Conservation (phyloP, 371 early-diverging fungal species). For the Thermomucor indicae-seudaticae region DNA sequence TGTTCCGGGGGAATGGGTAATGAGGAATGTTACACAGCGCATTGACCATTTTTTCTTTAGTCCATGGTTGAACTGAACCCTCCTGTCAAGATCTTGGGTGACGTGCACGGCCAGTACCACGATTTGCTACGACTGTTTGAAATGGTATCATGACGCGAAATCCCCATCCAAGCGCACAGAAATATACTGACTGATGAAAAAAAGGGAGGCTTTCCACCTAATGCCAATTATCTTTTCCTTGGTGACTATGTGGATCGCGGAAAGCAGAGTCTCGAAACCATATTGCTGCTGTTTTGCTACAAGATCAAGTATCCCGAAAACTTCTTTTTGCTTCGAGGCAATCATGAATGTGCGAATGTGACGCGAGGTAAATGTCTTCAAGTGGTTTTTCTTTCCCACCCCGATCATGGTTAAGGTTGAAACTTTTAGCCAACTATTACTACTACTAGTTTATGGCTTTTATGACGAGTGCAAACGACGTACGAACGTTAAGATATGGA, state of each 20-base stretch:
- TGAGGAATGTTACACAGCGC: background rate
- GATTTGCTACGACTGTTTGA: conserved; percentile 91
- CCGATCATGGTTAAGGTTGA: background rate
- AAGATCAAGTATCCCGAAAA: conserved; percentile 96
- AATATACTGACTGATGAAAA: background rate
- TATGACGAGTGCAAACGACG: conserved; percentile 99
- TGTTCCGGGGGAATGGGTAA: too few species aligned
- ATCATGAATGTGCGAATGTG: conserved; percentile 97
- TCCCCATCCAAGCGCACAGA: background rate
- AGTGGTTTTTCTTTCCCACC: background rate
- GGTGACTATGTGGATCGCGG: conserved; percentile 98
- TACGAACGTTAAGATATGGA: conserved; percentile 94
- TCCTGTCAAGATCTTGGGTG: conserved; percentile 93
- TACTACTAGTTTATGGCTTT: conserved; percentile 85
- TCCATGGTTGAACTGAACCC: conserved; percentile 92
- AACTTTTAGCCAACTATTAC: background rate
- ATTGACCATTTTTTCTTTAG: conserved; percentile 6
- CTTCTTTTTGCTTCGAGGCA: conserved; percentile 94
- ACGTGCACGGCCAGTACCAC: conserved; percentile 95
- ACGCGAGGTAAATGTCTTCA: conserved; percentile 72
- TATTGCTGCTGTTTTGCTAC: conserved; percentile 88
- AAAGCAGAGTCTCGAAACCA: conserved; percentile 93
- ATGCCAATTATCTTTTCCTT: conserved; percentile 87
- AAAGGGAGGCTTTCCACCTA: conserved; percentile 81
- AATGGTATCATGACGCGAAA: conserved; percentile 33